Evolutionary conservation across 2,329 filamentous ascomycete species (phyloP).

Genomic region (Lachnellula willkommii): DNA sequence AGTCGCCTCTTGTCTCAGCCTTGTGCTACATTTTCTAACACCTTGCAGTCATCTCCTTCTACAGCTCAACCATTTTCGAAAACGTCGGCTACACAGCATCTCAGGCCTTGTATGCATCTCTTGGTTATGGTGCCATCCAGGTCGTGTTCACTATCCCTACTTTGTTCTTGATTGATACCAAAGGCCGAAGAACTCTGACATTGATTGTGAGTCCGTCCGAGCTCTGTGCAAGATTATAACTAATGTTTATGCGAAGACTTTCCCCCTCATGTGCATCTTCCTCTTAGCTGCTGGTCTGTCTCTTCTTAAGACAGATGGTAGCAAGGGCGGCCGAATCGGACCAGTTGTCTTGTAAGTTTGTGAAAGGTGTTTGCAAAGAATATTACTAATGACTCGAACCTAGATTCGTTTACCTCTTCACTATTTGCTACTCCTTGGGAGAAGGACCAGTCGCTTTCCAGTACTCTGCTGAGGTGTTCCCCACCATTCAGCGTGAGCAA

Average conservation of each 20-base stretch:
- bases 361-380: not conserved
- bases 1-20: slow-evolving; percentile 45
- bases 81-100: slow-evolving; percentile 47
- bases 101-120: slow-evolving; percentile 51
- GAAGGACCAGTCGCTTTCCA: slow-evolving; percentile 57
- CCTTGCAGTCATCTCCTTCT: slow-evolving; percentile 49
- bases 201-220: not conserved
- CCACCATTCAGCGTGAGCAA: slow-evolving; percentile 55
- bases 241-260: not conserved
- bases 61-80: slow-evolving; percentile 56
- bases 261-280: slow-evolving; percentile 6
- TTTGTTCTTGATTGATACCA: slow-evolving; percentile 63
- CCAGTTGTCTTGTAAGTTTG: not conserved
- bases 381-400: not conserved
- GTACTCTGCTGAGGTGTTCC: slow-evolving; percentile 58
- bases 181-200: slow-evolving; percentile 55
- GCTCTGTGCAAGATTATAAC: slow-evolving; percentile 23
- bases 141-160: slow-evolving; percentile 60
- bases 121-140: slow-evolving; percentile 61
- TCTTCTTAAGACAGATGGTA: not conserved
- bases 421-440: slow-evolving; percentile 58
- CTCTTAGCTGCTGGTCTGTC: slow-evolving; percentile 5
- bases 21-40: not conserved
- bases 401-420: slow-evolving; percentile 58
- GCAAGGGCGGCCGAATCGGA: slow-evolving; percentile 22